Evolutionary conservation across 2,329 filamentous ascomycete species (phyloP).

Genomic region (Alternaria rosae): DNA sequence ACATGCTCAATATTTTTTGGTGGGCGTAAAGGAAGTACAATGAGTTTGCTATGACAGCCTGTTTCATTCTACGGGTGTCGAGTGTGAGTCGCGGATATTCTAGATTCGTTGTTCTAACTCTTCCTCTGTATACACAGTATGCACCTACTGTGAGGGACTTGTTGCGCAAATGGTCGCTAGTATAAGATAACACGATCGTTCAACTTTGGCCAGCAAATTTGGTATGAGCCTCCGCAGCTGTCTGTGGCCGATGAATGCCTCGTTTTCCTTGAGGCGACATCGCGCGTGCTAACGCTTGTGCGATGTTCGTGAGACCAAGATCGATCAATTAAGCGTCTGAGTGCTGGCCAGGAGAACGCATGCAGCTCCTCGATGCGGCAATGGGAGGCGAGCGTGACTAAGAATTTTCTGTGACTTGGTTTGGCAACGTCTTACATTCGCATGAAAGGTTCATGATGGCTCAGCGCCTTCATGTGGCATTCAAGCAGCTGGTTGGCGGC

Average conservation of each 20-base stretch:
- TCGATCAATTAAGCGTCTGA: slow-evolving; percentile 30
- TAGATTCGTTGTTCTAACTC: slow-evolving; percentile 8
- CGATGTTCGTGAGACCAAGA: slow-evolving; percentile 38
- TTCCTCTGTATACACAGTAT: slow-evolving; percentile 16
- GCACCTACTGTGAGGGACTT: slow-evolving; percentile 34
- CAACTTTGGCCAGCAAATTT: slow-evolving; percentile 37
- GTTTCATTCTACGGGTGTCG: slow-evolving; percentile 24
- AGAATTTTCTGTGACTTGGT: neutral
- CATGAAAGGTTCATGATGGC: neutral
- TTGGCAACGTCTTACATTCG: neutral
- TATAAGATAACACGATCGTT: slow-evolving; percentile 27
- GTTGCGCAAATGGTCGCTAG: slow-evolving; percentile 37
- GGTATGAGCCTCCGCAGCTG: slow-evolving; percentile 36
- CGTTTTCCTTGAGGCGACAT: slow-evolving; percentile 34
- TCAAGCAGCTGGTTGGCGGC: neutral
- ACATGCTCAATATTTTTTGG: neutral
- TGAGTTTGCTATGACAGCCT: slow-evolving; percentile 28
- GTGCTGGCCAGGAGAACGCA: slow-evolving; percentile 28
- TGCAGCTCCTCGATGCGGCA: slow-evolving; percentile 41
- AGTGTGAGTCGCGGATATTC: slow-evolving; percentile 27
- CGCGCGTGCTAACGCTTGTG: slow-evolving; percentile 33
- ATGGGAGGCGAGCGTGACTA: slow-evolving; percentile 28
- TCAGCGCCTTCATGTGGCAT: no score
- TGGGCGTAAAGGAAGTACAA: slow-evolving; percentile 27
- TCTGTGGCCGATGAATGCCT: slow-evolving; percentile 11